Percentiles rank a stretch among this genome's conserved stretches.
These are phyloP conservation scores for Smittium mucronatum DNA, from an alignment of 371 early-diverging fungal species.

Conservation along the genomic window DNA sequence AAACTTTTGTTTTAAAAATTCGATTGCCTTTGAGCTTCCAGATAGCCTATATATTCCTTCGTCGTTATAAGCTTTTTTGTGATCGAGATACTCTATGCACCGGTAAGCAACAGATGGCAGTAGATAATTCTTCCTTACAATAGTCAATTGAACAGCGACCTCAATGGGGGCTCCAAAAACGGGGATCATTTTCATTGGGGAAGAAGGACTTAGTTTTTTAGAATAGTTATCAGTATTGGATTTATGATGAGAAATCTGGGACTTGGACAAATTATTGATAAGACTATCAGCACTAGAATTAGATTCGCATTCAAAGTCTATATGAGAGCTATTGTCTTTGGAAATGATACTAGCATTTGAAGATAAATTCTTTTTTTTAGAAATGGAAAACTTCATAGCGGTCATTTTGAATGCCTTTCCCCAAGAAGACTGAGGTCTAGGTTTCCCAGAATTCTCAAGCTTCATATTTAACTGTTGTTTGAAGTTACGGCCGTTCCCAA, in stretches of 20 bases:
- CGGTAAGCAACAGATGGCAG: conserved; percentile 86
- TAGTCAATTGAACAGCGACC: conserved; percentile 44
- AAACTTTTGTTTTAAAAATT: conserved; percentile 60
- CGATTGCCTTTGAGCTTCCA: conserved; percentile 60
- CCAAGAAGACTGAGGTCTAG: neutral
- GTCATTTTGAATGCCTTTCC: neutral
- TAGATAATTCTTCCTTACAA: conserved; percentile 53
- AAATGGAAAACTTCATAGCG: neutral
- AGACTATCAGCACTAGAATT: conserved; percentile 4
- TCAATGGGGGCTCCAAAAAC: conserved; percentile 64
- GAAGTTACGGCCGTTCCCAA: conserved; percentile 22
- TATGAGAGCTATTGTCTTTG: neutral
- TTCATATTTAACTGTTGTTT: neutral
- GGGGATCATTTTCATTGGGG: conserved; percentile 24
- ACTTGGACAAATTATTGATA: neutral
- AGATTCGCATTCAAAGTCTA: neutral
- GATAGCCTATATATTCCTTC: conserved; percentile 91
- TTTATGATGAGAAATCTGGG: neutral
- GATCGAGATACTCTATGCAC: conserved; percentile 88
- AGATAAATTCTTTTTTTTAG: neutral
- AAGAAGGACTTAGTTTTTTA: neutral
- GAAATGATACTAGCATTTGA: neutral
- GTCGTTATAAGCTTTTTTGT: conserved; percentile 63
- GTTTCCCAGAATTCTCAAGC: neutral
- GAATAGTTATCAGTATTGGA: neutral